Evolutionary conservation across 2,329 filamentous ascomycete species (phyloP).

Genomic region (Penicillium fuscoglaucum): DNA sequence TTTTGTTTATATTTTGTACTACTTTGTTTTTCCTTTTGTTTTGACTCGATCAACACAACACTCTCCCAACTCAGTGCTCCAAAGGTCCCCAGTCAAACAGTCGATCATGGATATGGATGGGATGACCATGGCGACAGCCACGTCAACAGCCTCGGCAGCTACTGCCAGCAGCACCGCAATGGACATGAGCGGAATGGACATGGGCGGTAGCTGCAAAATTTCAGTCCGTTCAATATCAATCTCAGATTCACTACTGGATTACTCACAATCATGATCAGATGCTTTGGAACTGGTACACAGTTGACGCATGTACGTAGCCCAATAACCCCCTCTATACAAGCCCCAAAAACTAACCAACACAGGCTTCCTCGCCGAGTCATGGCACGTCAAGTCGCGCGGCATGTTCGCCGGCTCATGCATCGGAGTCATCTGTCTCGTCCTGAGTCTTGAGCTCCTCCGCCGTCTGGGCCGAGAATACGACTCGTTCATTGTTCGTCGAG

Average conservation of each 20-base stretch:
- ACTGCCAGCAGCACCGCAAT: not conserved
- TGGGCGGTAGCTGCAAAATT: slow-evolving; percentile 7
- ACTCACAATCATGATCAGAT: slow-evolving; percentile 14
- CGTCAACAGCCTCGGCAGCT: not conserved
- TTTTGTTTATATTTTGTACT: not conserved
- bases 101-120: slow-evolving; percentile 2
- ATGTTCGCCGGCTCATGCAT: slow-evolving; percentile 82
- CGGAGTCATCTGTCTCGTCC: slow-evolving; percentile 71
- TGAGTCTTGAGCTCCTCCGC: slow-evolving; percentile 70
- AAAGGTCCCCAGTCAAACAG: not conserved
- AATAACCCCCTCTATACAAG: not conserved
- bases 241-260: not conserved
- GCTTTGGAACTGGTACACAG: slow-evolving; percentile 29
- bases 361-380: slow-evolving; percentile 67
- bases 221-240: not conserved
- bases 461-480: slow-evolving; percentile 73
- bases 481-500: slow-evolving; percentile 60
- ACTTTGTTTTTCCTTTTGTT: not conserved
- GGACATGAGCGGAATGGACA: not conserved
- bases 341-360: not conserved
- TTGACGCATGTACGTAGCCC: slow-evolving; percentile 21
- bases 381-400: slow-evolving; percentile 67
- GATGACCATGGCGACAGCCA: slow-evolving; percentile 6
- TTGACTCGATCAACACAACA: not conserved
- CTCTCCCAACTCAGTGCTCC: too few relatives aligned